These are phyloP conservation scores for Ceratonia siliqua DNA, from an alignment of 306 rosid genomes.

Conservation along the genomic window DNA sequence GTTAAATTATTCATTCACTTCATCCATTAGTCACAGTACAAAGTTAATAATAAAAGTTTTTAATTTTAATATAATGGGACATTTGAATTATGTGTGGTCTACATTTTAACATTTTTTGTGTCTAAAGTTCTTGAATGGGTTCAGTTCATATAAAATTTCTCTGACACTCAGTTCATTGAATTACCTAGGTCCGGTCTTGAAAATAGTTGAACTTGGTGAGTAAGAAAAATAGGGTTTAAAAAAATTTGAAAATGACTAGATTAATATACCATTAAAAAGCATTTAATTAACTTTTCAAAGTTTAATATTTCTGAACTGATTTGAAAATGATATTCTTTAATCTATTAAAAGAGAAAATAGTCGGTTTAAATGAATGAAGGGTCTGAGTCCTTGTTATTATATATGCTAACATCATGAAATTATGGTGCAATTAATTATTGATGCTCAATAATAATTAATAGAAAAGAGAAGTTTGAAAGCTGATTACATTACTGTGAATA, in stretches of 20 bases:
- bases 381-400: background rate
- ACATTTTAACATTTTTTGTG: no score
- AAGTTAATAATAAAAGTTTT: no score
- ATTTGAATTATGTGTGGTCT: no score
- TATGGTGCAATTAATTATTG: background rate
- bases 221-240: no score
- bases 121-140: no score
- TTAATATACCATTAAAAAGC: background rate
- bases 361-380: background rate
- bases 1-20: no score
- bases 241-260: background rate
- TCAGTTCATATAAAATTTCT: no score
- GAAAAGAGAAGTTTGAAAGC: background rate
- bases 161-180: no score
- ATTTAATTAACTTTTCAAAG: background rate
- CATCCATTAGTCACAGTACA: no score
- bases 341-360: background rate
- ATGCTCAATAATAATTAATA: no score
- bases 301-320: background rate
- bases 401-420: slow-evolving; percentile 15
- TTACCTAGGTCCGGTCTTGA: background rate
- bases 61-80: no score
- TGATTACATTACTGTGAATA: background rate
- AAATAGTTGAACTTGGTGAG: background rate
- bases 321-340: background rate